Percentiles rank a stretch among this genome's conserved stretches.
phyloP scores from a whole-genome alignment of 805 yeast species.

The Nakazawaea sp. region DNA sequence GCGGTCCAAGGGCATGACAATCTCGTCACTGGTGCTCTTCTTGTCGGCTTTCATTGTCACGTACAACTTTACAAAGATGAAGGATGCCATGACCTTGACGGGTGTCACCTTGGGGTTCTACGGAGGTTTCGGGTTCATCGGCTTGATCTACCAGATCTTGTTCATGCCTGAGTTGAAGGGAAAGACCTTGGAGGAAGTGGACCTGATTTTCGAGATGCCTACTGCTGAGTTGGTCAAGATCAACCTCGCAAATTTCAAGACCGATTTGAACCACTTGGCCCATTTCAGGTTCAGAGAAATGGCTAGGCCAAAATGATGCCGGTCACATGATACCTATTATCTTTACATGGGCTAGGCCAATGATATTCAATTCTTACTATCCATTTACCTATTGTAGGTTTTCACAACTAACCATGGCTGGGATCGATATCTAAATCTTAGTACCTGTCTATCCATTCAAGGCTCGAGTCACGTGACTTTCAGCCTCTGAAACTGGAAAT shows the following conservation, averaged over 20 bases:
- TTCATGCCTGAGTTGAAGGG: constrained; percentile 71
- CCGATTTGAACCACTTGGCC: neutral
- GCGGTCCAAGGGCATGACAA: constrained; percentile 61
- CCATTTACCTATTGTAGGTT: too few relatives aligned
- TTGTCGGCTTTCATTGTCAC: constrained; percentile 60
- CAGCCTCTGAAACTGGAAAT: too few relatives aligned
- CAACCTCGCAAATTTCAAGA: constrained; percentile 22
- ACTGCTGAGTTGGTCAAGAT: constrained; percentile 29
- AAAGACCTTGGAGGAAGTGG: constrained; percentile 69
- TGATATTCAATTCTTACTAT: too few relatives aligned
- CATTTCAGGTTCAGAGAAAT: constrained; percentile 4
- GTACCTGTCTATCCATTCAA: too few relatives aligned
- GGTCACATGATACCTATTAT: neutral
- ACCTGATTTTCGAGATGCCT: constrained; percentile 48
- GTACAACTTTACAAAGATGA: constrained; percentile 55
- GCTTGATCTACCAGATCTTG: constrained; percentile 43
- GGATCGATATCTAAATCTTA: too few relatives aligned
- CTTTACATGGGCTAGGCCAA: too few relatives aligned
- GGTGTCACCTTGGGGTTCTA: constrained; percentile 62
- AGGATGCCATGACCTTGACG: constrained; percentile 48
- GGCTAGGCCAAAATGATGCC: constrained; percentile 1
- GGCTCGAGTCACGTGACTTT: too few relatives aligned
- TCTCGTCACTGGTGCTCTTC: constrained; percentile 49
- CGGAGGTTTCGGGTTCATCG: constrained; percentile 58
- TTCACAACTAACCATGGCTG: too few relatives aligned